These are phyloP conservation scores for Aspergillus hortae DNA, from an alignment of 2,329 filamentous ascomycete species.

Conservation along the genomic window DNA sequence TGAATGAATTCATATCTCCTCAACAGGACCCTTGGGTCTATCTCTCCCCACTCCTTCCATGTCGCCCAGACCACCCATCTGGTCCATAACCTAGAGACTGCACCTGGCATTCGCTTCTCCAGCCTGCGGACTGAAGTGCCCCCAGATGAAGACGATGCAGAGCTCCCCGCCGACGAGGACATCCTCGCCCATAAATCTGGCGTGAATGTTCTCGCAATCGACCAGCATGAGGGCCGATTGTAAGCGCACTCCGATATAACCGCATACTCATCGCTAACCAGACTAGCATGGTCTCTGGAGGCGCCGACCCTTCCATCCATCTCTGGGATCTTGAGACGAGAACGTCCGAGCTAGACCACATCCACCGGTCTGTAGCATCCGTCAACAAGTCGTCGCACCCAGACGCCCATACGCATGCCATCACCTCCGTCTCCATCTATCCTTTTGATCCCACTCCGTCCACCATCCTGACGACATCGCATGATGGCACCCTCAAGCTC, in stretches of 20 bases:
- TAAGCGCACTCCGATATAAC: conserved; percentile 30
- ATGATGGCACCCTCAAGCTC: conserved; percentile 45
- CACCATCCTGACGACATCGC: conserved; percentile 44
- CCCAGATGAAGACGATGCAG: conserved; percentile 7
- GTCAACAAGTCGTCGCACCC: conserved; percentile 34
- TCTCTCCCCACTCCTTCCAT: conserved; percentile 62
- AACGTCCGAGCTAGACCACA: conserved; percentile 48
- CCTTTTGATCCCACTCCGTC: conserved; percentile 47
- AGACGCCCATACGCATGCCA: conserved; percentile 42
- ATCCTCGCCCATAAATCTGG: conserved; percentile 67
- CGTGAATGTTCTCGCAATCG: conserved; percentile 74
- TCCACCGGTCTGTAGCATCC: conserved; percentile 51
- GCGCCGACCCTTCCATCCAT: conserved; percentile 77
- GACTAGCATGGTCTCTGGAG: conserved; percentile 72
- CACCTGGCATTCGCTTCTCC: conserved; percentile 66
- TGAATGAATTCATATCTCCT: conserved; percentile 77
- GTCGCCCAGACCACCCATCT: conserved; percentile 63
- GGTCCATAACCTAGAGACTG: conserved; percentile 65
- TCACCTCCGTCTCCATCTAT: conserved; percentile 47
- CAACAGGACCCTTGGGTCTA: conserved; percentile 68
- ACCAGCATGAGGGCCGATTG: conserved; percentile 77
- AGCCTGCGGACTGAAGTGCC: conserved; percentile 35
- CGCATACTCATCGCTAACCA: conserved; percentile 11
- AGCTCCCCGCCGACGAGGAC: conserved; percentile 18
- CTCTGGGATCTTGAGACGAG: conserved; percentile 79